These are phyloP conservation scores for Coelastrella sp. DNA, from an alignment of 139 green algal genomes.

Conservation along the genomic window DNA sequence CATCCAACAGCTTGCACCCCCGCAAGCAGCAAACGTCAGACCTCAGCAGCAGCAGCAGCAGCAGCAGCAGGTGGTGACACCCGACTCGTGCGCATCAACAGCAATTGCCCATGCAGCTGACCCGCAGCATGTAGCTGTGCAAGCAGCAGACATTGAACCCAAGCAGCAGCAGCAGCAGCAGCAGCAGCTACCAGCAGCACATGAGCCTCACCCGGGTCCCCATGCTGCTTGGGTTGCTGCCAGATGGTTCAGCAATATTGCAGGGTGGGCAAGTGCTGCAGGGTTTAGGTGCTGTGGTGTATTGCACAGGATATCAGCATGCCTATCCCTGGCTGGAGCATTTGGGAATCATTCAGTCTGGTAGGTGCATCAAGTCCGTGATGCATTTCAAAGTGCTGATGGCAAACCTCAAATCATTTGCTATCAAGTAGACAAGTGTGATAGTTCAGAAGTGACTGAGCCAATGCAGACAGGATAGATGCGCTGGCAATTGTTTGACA, in stretches of 20 bases:
- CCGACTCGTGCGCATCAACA: not conserved
- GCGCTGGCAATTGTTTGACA: too few species aligned
- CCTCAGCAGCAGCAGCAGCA: not conserved
- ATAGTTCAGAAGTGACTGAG: not conserved
- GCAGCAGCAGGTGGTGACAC: not conserved
- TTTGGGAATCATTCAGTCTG: constrained; percentile 40
- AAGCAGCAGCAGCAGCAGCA: constrained; percentile 21
- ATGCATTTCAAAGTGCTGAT: not conserved
- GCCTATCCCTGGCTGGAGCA: constrained; percentile 67
- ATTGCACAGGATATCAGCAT: constrained; percentile 75
- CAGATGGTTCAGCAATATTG: constrained; percentile 50
- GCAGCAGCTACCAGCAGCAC: not conserved
- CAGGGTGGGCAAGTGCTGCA: constrained; percentile 49
- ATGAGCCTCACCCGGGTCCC: constrained; percentile 24
- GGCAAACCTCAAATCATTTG: not conserved
- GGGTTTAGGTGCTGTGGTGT: constrained; percentile 64
- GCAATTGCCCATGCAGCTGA: not conserved
- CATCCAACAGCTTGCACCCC: too few species aligned
- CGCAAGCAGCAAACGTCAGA: not conserved
- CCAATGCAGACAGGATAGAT: too few species aligned
- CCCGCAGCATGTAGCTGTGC: too few species aligned
- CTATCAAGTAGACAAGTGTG: not conserved
- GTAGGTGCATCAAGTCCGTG: not conserved
- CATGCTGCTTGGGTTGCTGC: constrained; percentile 45
- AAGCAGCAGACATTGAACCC: not conserved